Base-by-base conservation (phyloP, 139 green algal genomes). In the Pleodorina starrii region DNA sequence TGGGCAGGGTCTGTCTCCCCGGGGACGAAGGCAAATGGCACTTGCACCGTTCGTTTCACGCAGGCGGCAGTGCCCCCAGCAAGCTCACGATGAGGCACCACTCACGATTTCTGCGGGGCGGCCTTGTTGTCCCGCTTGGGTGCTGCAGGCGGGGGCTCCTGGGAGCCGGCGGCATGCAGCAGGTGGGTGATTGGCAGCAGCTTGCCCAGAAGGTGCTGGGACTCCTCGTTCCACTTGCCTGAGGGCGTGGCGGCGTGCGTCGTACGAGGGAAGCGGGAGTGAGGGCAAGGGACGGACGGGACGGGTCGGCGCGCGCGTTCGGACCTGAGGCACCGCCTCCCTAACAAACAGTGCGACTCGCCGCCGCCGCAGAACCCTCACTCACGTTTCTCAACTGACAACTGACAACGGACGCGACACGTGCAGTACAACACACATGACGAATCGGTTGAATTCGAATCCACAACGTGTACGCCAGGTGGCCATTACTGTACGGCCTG, bases 161-260 rank as follows among this genome's bases (percentile, higher is more conserved):
- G 89, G 42, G 74, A 77, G 57, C 92, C 92, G 19, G 91, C 89
- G 54, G 92, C 89, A n/a, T 92, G 91, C 63, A 95, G 89, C 89
- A 95, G 86, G 83, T 95, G 92, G 48, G 71, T 87, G 71, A 89
- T 86, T 60, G 92, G 92, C 46, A 95, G 92, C 38, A 93, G 89
- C 73, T 77, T 51, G 83, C 83, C 83, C 19, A 95, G 92, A 59
- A 95, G 83, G 40, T 90, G 11, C 80, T 93, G 89, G 16, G 92
- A 91, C 32, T 79, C 48, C 19, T 50, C 35, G 73, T 90, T 93
- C 90, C 91, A 95, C 86, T 91, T 91, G 66, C 93, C 74, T 82
- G 74, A 19, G 72, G 32, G 17, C 32, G 69, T 21, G 14, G 50
- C 14, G 50, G 50, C 14, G 14, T 25, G 50, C 21, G 54, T 21